Evolutionary conservation across 2,329 filamentous ascomycete species (phyloP).

Genomic region (Alternaria viburni): DNA sequence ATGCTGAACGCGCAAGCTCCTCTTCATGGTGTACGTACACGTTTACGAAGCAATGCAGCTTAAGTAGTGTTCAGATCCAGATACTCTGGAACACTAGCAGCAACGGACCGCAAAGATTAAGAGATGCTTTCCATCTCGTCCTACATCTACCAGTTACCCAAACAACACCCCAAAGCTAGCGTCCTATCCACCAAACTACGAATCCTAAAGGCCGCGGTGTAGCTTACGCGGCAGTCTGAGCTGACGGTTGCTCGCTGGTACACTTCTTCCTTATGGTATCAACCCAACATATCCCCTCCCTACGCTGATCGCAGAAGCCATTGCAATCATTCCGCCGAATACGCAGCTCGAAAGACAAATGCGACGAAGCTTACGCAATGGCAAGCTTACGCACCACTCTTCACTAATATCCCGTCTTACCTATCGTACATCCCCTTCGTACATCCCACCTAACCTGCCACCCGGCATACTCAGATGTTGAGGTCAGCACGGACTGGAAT

Average conservation of each 20-base stretch:
- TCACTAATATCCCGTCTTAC: neutral
- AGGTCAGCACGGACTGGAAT: neutral
- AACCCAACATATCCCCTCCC: neutral
- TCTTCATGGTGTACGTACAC: neutral
- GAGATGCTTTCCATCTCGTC: no score
- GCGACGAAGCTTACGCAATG: neutral
- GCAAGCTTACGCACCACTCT: no score
- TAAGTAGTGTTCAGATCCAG: fast-evolving
- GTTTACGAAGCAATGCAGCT: neutral
- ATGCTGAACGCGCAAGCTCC: fast-evolving
- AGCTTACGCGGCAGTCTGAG: no score
- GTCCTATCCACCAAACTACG: no score
- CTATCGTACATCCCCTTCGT: neutral
- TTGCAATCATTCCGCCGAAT: neutral
- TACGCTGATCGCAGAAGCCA: neutral
- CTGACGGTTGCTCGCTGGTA: no score
- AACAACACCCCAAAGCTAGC: neutral
- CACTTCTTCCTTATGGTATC: neutral
- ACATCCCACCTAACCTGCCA: neutral
- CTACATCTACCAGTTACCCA: no score
- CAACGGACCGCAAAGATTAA: no score
- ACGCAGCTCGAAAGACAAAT: no score
- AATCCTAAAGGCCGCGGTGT: no score
- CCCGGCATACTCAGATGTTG: neutral
- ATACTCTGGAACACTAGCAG: neutral